These are phyloP conservation scores for Penicillium taxi DNA, from an alignment of 495 filamentous ascomycete species.

Conservation along the genomic window DNA sequence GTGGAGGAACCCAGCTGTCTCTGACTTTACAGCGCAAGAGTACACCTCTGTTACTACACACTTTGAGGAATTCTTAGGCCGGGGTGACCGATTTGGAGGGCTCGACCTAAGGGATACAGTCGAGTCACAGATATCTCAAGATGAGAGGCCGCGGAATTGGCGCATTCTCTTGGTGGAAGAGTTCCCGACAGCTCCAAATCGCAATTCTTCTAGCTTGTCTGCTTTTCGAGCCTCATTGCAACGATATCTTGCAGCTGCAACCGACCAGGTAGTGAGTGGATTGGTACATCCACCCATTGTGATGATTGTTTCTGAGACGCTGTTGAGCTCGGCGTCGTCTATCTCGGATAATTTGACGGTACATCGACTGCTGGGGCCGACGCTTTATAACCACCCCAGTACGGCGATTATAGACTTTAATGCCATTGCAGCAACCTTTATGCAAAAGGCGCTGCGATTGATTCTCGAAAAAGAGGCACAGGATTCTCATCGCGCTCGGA, in stretches of 20 bases:
- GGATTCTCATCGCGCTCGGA: slow-evolving; percentile 55
- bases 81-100: slow-evolving; percentile 69
- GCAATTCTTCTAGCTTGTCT: slow-evolving; percentile 55
- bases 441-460: slow-evolving; percentile 72
- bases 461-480: slow-evolving; percentile 74
- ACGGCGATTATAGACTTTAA: slow-evolving; percentile 83
- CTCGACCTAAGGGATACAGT: slow-evolving; percentile 46
- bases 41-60: slow-evolving; percentile 60
- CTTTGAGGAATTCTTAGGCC: slow-evolving; percentile 84
- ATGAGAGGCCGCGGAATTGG: slow-evolving; percentile 14
- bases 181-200: slow-evolving; percentile 75
- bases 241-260: slow-evolving; percentile 53
- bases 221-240: slow-evolving; percentile 70
- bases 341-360: slow-evolving; percentile 82
- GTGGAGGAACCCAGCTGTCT: slow-evolving; percentile 75
- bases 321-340: slow-evolving; percentile 65
- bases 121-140: neutral
- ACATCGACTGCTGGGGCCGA: slow-evolving; percentile 76
- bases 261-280: slow-evolving; percentile 19
- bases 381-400: slow-evolving; percentile 69
- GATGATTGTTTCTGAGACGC: slow-evolving; percentile 83
- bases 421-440: slow-evolving; percentile 75
- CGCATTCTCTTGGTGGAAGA: slow-evolving; percentile 84
- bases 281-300: slow-evolving; percentile 62
- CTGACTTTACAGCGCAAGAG: slow-evolving; percentile 47